phyloP scores from a whole-genome alignment of 1,284 basidiomycete genomes.

The Vanrija sp. region DNA sequence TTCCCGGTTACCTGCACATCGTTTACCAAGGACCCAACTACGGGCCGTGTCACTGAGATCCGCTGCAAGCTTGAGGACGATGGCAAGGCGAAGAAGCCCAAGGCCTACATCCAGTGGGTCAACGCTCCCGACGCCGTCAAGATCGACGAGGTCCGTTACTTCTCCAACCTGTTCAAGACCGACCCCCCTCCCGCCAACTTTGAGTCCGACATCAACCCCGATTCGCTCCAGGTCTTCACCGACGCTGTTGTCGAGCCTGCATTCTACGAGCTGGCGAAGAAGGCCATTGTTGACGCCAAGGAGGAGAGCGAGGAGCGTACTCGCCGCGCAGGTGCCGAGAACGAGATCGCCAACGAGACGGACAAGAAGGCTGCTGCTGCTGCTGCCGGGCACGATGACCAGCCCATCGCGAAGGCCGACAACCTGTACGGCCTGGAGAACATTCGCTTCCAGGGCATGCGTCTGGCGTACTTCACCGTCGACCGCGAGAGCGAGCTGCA shows the following conservation, averaged over 20 bases:
- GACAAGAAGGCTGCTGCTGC: slow-evolving; percentile 35
- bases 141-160: slow-evolving; percentile 86
- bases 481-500: slow-evolving; percentile 76
- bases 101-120: slow-evolving; percentile 98
- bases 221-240: slow-evolving; percentile 73
- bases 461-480: slow-evolving; percentile 91
- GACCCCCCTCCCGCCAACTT: slow-evolving; percentile 86
- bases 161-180: slow-evolving; percentile 89
- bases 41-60: slow-evolving; percentile 73
- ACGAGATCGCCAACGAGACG: slow-evolving; percentile 34
- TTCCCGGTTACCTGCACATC: slow-evolving; percentile 90
- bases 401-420: slow-evolving; percentile 61
- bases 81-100: slow-evolving; percentile 67
- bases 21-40: slow-evolving; percentile 68
- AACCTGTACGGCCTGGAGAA: slow-evolving; percentile 88
- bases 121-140: slow-evolving; percentile 74
- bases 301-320: slow-evolving; percentile 61
- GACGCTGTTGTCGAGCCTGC: slow-evolving; percentile 84
- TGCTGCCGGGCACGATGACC: slow-evolving; percentile 45
- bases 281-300: slow-evolving; percentile 62
- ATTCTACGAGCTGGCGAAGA: slow-evolving; percentile 79
- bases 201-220: slow-evolving; percentile 72
- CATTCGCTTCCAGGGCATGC: slow-evolving; percentile 92
- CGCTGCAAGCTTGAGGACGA: slow-evolving; percentile 72
- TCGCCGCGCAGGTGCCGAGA: slow-evolving; percentile 55